Evolutionary conservation across 345 rosid genomes (phyloP).

Genomic region (Luvunga scandens): DNA sequence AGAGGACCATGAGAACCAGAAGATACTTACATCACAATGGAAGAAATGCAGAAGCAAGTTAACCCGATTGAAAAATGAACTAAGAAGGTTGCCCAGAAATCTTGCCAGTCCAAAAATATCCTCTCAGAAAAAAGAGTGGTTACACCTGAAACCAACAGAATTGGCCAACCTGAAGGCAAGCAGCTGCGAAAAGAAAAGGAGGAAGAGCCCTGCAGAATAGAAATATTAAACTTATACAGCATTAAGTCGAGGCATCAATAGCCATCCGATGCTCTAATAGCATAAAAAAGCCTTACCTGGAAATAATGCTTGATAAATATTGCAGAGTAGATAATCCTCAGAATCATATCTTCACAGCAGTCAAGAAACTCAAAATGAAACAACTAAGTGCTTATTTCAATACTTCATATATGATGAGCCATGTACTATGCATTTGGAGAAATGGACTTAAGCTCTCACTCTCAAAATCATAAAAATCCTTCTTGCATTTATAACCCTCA

Average conservation of each 20-base stretch:
- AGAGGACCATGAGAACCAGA: background rate
- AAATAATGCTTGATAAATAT: constrained; percentile 66
- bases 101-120: constrained; percentile 46
- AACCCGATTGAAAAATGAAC: constrained; percentile 48
- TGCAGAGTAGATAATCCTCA: constrained; percentile 76
- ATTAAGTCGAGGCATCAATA: constrained; percentile 3
- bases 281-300: constrained; percentile 43
- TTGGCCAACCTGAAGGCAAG: constrained; percentile 74
- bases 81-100: constrained; percentile 52
- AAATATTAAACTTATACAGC: background rate
- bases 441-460: background rate
- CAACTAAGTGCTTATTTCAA: background rate
- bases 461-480: background rate
- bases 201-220: constrained; percentile 44
- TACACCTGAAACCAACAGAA: constrained; percentile 54
- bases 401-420: background rate
- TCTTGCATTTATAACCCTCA: background rate
- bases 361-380: constrained; percentile 36
- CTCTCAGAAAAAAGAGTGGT: constrained; percentile 59
- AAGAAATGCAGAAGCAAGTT: constrained; percentile 46
- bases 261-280: constrained; percentile 11
- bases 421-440: background rate
- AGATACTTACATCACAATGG: constrained; percentile 58
- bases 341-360: constrained; percentile 63
- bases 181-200: constrained; percentile 59